Base-by-base conservation (phyloP, 192 early-diverging fungal species). In the Mortierella claussenii region DNA sequence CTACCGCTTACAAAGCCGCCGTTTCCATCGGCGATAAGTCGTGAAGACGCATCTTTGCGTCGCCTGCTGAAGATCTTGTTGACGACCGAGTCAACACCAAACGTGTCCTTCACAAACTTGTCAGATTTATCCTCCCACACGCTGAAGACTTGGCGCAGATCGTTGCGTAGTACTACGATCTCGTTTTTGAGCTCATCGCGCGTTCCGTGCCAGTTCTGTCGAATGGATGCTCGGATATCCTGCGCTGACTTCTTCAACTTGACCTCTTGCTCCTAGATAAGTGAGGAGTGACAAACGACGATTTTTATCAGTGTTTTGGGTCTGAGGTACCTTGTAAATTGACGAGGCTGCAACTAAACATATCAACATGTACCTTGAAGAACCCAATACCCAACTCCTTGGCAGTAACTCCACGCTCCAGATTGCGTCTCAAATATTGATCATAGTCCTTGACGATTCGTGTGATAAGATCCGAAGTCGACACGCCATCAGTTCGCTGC, bases 401-500 rank as follows among this genome's bases (percentile, higher is more conserved):
- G 46, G 90, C 87, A 46, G 85, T 89, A 37, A 95, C 88, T 0
- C 93, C 93, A 48, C 93, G 86, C 79, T 93, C 92, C n/a, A 95
- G 82, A 79, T 95, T 95, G 47, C 93, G 85, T 63, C 91, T 82
- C 60, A 95, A 74, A 65, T 93, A 95, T 67, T 89, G 82, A 81
- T 94, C 93, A 73, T 94, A 94, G 65, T 94, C 92, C 50, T 88
- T 85, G 15, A 94, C 90, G 63, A 94, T 94, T 13, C 93, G 87
- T 3, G 92, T 94, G 57, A 94, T 94, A 27, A 94, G 65, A 55
- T 94, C 93, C 0, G 91, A 92, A 0, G 93, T 94, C 21, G 91
- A 92, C 0, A 93, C 82, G 43, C 92, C 92, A 32, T 92, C 93
- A 13, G 93, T 93, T 55, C 93, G 86, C 71, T 90, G 81, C 0